Evolutionary conservation across 2,329 filamentous ascomycete species (phyloP), one percentile per base, ranked within the genome.

Genomic region (Monosporascus sp.): DNA sequence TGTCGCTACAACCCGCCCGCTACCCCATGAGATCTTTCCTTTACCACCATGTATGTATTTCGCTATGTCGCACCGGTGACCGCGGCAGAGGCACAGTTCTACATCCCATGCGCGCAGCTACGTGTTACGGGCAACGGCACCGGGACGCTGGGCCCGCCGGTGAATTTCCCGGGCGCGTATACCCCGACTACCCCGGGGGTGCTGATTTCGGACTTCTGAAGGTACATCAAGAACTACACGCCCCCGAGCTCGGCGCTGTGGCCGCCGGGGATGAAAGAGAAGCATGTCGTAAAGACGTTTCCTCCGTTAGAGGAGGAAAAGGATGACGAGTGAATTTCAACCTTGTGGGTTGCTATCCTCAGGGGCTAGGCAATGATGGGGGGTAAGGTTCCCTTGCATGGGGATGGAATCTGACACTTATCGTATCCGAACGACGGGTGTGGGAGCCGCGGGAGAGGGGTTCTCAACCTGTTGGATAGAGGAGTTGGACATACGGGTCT

Each of bases 131-230:
- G 48, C 1, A 40, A 48, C 7, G 51, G 41, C 7, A 49, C 17
- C 2, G 52, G 45, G 20, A 40, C 46, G 7, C 47, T 49, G 26
- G 56, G 54, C 2, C 58, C 58, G 7, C 37, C 56, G 19, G 56
- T 60, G 1, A 53, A 43, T 22, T 60, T 64, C n/a, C 61, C 56
- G 3, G 60, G 59, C 2, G 51, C 55, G 24, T 64, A 64, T 19
- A 56, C 44, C 34, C 56, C 56, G 6, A 36, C 55, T 7, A 57
- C 59, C 27, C 56, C 59, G 2, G 63, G 59, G 7, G 53, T 61
- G 38, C 17, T 64, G 49, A 60, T 63, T 37, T 61, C 59, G 34
- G 53, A 56, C 14, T 62, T 63, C 36, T 65, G 59, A 61, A 60
- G 57, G 3, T 52, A 20, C 22, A 34, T 65, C 19, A 58, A 50